Evolutionary conservation across 106 monocot genomes (phyloP).

Genomic region (Allium cepa): DNA sequence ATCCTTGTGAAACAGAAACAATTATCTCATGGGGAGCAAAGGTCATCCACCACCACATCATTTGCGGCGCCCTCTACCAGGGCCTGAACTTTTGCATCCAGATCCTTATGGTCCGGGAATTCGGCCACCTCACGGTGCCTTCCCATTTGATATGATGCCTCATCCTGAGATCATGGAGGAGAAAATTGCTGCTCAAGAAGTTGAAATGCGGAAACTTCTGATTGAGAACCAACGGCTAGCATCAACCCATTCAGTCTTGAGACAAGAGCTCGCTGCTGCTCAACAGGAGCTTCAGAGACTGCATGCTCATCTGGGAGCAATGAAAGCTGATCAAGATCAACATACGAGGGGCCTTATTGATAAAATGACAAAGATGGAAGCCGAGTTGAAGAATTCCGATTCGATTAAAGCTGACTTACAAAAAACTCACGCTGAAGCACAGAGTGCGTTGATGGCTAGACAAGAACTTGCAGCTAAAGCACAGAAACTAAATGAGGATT

Average conservation of each 20-base stretch:
- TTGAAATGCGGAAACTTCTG: constrained; percentile 62
- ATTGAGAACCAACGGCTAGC: constrained; percentile 66
- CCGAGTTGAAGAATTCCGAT: constrained; percentile 44
- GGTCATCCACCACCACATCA: constrained; percentile 48
- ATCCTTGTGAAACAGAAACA: too few species aligned
- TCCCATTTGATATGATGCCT: constrained; percentile 64
- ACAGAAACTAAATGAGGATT: constrained; percentile 54
- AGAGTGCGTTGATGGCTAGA: constrained; percentile 35
- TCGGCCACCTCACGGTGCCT: constrained; percentile 38
- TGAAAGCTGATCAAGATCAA: constrained; percentile 53
- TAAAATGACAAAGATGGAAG: constrained; percentile 66
- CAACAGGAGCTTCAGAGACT: constrained; percentile 72
- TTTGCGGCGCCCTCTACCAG: constrained; percentile 37
- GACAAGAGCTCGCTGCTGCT: constrained; percentile 54
- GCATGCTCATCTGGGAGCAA: constrained; percentile 38
- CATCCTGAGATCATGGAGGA: constrained; percentile 70
- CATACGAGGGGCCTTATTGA: constrained; percentile 46
- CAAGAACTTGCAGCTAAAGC: constrained; percentile 46
- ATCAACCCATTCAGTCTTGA: constrained; percentile 45
- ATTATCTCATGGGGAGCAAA: constrained; percentile 57
- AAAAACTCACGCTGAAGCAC: constrained; percentile 49
- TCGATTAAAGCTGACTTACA: constrained; percentile 51
- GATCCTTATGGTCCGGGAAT: constrained; percentile 47
- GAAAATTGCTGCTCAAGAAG: constrained; percentile 53
- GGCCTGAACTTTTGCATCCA: constrained; percentile 36